Conservation (phyloP, 2,329 filamentous ascomycete genomes). For the Epichloe gansuensis region DNA sequence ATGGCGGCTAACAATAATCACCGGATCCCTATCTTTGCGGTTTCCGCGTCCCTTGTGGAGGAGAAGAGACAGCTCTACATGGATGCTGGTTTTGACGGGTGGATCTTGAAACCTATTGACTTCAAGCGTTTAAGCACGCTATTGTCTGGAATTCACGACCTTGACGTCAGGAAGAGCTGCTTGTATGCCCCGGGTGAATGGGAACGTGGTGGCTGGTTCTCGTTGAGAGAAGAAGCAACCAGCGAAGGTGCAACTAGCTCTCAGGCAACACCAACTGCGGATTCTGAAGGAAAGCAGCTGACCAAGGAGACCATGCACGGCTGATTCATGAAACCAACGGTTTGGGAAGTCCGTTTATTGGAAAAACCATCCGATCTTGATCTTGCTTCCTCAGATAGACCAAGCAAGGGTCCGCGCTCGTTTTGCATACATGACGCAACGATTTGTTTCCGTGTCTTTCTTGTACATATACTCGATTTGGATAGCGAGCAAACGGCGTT, state of each 20-base stretch:
- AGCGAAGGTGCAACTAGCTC: slow-evolving; percentile 10
- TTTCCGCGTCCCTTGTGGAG: slow-evolving; percentile 72
- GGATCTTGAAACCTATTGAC: slow-evolving; percentile 81
- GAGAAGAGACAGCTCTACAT: slow-evolving; percentile 56
- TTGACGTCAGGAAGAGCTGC: slow-evolving; percentile 42
- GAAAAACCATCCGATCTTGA: not conserved
- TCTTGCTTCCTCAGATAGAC: not conserved
- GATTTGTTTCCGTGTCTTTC: not conserved
- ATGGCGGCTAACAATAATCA: slow-evolving; percentile 51
- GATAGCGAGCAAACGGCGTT: not conserved
- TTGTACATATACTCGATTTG: not conserved
- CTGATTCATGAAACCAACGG: not conserved
- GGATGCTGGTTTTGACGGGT: slow-evolving; percentile 72
- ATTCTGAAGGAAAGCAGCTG: slow-evolving; percentile 3
- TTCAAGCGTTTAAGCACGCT: slow-evolving; percentile 61
- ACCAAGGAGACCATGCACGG: not conserved
- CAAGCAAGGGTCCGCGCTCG: not conserved
- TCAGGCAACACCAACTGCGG: slow-evolving; percentile 16
- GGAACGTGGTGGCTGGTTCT: slow-evolving; percentile 82
- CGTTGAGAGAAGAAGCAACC: slow-evolving; percentile 6
- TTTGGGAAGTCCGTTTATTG: not conserved
- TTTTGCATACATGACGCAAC: not conserved
- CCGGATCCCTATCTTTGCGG: slow-evolving; percentile 70
- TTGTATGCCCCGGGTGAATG: slow-evolving; percentile 61
- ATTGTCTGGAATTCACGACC: slow-evolving; percentile 54